Percentiles rank a stretch among this genome's conserved stretches.
These are phyloP conservation scores for Dictyostelium intermedium DNA, from an alignment of 78 protist genomes.

Conservation along the genomic window DNA sequence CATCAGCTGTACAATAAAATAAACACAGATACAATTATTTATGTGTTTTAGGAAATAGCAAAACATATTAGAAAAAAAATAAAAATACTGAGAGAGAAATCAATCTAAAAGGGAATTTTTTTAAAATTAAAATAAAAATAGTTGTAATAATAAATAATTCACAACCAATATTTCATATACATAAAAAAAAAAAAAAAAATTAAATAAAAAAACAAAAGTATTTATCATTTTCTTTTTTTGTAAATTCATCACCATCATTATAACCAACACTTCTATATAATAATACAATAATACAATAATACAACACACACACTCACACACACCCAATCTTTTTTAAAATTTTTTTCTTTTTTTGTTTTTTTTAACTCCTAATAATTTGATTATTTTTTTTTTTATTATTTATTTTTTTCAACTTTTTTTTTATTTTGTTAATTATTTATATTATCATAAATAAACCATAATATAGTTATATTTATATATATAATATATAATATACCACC, in stretches of 20 bases:
- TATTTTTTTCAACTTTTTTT: not conserved
- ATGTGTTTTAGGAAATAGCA: not conserved
- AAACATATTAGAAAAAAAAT: not conserved
- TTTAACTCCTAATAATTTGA: not conserved
- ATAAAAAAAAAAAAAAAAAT: too few relatives aligned
- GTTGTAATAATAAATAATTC: not conserved
- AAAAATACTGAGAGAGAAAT: not conserved
- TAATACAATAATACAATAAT: not conserved
- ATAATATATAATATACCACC: not conserved
- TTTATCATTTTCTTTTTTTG: not conserved
- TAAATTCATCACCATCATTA: not conserved
- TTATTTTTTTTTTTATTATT: not conserved
- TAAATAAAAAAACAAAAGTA: not conserved
- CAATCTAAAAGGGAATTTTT: not conserved
- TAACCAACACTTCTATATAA: not conserved
- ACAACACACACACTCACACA: not conserved
- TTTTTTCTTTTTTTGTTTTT: not conserved
- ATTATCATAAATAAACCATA: not conserved
- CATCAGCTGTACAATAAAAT: too few relatives aligned
- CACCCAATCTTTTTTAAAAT: not conserved
- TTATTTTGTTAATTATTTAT: not conserved
- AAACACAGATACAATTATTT: not conserved
- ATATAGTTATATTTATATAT: not conserved
- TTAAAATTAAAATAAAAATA: too few relatives aligned
- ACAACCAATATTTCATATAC: not conserved